Percentiles rank a stretch among this genome's conserved stretches.
phyloP scores from a whole-genome alignment of 768 basidiomycete genomes.

The Boletus tylopilopsis region DNA sequence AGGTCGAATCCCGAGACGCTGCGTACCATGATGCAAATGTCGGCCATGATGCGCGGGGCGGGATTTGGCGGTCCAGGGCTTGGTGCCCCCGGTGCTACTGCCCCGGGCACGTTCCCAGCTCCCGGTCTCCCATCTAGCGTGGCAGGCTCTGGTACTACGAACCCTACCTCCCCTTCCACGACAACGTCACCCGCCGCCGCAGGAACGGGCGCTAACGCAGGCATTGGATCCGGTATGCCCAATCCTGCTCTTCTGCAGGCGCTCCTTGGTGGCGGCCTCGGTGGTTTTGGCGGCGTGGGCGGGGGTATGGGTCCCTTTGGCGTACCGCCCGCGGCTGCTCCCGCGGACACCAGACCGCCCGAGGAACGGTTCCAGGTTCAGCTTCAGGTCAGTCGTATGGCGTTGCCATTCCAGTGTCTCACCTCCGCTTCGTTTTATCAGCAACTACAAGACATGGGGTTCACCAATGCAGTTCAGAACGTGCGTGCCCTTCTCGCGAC shows the following conservation, averaged over 20 bases:
- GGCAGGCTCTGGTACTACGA: constrained; percentile 14
- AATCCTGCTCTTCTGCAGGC: constrained; percentile 44
- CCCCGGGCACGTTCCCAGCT: constrained; percentile 47
- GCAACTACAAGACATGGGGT: constrained; percentile 96
- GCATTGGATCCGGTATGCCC: constrained; percentile 18
- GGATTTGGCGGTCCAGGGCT: constrained; percentile 39
- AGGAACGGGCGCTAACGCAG: constrained; percentile 19
- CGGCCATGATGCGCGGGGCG: constrained; percentile 28
- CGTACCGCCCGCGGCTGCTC: constrained; percentile 29
- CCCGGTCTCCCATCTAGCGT: constrained; percentile 50
- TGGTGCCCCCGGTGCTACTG: constrained; percentile 34
- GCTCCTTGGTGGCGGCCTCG: constrained; percentile 6
- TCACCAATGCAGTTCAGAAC: constrained; percentile 86
- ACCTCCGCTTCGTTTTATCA: constrained; percentile 29
- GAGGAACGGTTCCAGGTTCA: constrained; percentile 93
- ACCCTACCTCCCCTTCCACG: constrained; percentile 20
- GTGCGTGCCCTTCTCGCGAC: constrained; percentile 87
- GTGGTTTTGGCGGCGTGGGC: constrained; percentile 27
- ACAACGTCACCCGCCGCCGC: constrained; percentile 18
- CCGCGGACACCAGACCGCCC: constrained; percentile 69
- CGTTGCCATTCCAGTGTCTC: background rate
- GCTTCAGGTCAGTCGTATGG: constrained; percentile 51
- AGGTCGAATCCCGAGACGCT: constrained; percentile 77
- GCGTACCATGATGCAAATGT: constrained; percentile 75
- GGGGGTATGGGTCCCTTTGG: constrained; percentile 25